Evolutionary conservation across 2,329 filamentous ascomycete species (phyloP).

Genomic region (Hymenoscyphus fructigenus): DNA sequence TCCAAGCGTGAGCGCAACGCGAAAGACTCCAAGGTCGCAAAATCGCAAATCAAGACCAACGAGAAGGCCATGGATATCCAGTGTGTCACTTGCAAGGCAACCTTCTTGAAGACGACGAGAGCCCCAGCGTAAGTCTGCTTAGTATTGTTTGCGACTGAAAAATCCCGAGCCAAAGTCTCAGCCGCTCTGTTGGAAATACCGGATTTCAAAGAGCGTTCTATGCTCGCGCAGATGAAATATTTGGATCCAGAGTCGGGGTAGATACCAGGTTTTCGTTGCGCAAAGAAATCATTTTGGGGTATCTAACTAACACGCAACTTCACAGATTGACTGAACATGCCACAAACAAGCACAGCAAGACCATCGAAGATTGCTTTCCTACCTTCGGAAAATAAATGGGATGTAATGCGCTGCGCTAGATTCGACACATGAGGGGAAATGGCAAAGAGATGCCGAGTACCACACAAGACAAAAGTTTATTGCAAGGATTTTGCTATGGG

Average conservation of each 20-base stretch:
- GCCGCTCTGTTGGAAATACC: neutral
- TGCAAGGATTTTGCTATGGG: neutral
- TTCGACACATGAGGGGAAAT: neutral
- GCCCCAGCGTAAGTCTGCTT: slow-evolving; percentile 60
- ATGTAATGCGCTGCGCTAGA: neutral
- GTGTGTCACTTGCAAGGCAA: slow-evolving; percentile 74
- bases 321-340: slow-evolving; percentile 58
- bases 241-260: neutral
- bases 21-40: slow-evolving; percentile 58
- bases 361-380: slow-evolving; percentile 70
- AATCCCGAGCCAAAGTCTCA: neutral
- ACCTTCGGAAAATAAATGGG: slow-evolving; percentile 36
- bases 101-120: slow-evolving; percentile 76
- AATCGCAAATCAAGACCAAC: slow-evolving; percentile 72
- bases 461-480: neutral
- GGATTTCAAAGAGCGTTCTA: neutral
- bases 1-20: slow-evolving; percentile 72
- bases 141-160: neutral
- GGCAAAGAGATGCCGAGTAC: neutral
- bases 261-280: neutral
- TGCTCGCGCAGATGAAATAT: neutral
- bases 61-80: slow-evolving; percentile 72
- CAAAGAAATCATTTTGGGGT: neutral
- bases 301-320: neutral
- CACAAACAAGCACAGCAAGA: slow-evolving; percentile 74